Evolutionary conservation across 2,329 filamentous ascomycete genomes (phyloP).

Genomic region (Diplodia sapinea): DNA sequence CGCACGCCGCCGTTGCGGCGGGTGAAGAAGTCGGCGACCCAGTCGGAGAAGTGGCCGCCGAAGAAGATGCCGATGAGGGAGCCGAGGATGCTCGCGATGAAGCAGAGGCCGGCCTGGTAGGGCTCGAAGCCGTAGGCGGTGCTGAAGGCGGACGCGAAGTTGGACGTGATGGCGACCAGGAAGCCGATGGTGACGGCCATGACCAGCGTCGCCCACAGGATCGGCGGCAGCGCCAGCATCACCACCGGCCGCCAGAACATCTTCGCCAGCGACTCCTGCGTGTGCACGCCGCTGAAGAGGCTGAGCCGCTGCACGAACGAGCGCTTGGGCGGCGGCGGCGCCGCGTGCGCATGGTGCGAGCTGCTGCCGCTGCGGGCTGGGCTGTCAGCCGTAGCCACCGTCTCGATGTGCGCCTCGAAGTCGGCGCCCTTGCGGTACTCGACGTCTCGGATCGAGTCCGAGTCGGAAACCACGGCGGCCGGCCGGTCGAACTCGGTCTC

Average conservation of each 20-base stretch:
- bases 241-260: slow-evolving; percentile 59
- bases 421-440: not conserved
- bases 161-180: slow-evolving; percentile 48
- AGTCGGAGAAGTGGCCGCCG: slow-evolving; percentile 52
- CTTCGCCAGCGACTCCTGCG: slow-evolving; percentile 55
- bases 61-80: slow-evolving; percentile 57
- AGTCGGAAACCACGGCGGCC: slow-evolving; percentile 11
- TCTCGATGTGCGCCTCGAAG: slow-evolving; percentile 34
- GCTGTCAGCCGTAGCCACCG: not conserved
- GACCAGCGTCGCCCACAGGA: slow-evolving; percentile 62
- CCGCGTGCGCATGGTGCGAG: not conserved
- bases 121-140: slow-evolving; percentile 40
- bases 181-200: slow-evolving; percentile 63
- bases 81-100: slow-evolving; percentile 57
- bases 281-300: slow-evolving; percentile 52
- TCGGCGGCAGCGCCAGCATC: slow-evolving; percentile 58
- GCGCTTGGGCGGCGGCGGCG: not conserved
- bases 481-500: slow-evolving; percentile 58
- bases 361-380: not conserved
- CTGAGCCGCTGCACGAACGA: slow-evolving; percentile 39
- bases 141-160: slow-evolving; percentile 40
- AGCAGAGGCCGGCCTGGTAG: slow-evolving; percentile 56
- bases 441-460: slow-evolving; percentile 11
- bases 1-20: slow-evolving; percentile 39
- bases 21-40: slow-evolving; percentile 41